phyloP scores from a whole-genome alignment of 2,329 filamentous ascomycete genomes.

The Colletotrichum sansevieriae region DNA sequence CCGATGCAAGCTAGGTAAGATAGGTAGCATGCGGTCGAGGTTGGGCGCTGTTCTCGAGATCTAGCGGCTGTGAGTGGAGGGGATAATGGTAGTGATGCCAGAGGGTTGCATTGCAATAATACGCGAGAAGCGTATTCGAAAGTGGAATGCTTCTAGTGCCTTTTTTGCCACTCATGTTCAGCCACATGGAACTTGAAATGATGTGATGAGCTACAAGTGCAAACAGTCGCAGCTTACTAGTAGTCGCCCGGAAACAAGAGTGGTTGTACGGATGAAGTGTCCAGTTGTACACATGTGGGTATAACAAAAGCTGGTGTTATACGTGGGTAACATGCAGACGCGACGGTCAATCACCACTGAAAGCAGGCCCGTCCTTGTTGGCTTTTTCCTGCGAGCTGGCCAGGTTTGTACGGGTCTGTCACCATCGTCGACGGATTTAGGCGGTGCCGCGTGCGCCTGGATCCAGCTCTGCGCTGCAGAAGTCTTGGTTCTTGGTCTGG shows the following conservation, averaged over 20 bases:
- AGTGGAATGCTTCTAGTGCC: background rate
- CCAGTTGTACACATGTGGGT: conserved; percentile 1
- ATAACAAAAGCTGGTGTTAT: conserved; percentile 16
- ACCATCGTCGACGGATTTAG: background rate
- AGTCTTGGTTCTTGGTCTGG: conserved; percentile 3
- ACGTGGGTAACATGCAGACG: conserved; percentile 8
- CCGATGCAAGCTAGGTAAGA: background rate
- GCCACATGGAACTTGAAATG: too few species aligned
- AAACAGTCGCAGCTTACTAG: background rate
- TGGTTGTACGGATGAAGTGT: conserved; percentile 11
- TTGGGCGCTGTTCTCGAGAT: background rate
- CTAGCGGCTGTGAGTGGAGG: background rate
- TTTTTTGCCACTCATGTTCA: too few species aligned
- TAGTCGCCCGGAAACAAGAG: background rate
- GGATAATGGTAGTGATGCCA: background rate
- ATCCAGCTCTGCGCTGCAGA: background rate
- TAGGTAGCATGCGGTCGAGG: background rate
- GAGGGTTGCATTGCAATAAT: conserved; percentile 12
- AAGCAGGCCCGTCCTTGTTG: conserved; percentile 13
- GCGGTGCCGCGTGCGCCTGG: background rate
- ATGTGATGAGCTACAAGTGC: background rate
- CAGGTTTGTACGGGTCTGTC: background rate
- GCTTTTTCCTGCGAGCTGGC: conserved; percentile 1
- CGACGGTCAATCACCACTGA: conserved; percentile 24
- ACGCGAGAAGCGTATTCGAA: conserved; percentile 15